Evolutionary conservation across 106 monocot species (phyloP).

Genomic region (Platanthera guangdongensis): DNA sequence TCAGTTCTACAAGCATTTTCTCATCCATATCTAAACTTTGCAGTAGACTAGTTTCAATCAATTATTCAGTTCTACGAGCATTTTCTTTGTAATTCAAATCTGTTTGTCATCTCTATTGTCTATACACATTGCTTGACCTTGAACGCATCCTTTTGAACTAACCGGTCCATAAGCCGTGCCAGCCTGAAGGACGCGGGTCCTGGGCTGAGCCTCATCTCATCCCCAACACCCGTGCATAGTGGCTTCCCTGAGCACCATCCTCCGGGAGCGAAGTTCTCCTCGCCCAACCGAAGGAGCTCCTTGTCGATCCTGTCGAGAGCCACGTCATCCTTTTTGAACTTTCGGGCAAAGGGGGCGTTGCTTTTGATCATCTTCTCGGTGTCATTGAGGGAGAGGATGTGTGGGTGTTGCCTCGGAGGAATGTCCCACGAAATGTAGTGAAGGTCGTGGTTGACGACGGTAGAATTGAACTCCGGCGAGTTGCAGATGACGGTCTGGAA

Average conservation of each 20-base stretch:
- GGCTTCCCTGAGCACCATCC: conserved; percentile 49
- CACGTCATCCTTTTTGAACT: conserved; percentile 26
- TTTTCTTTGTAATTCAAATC: too few species aligned
- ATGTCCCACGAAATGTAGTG: conserved; percentile 57
- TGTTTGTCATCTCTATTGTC: background rate
- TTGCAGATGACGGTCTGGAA: conserved; percentile 70
- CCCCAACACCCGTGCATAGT: conserved; percentile 37
- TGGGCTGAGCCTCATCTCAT: conserved; percentile 17
- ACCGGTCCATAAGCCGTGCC: conserved; percentile 20
- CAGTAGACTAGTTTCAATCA: too few species aligned
- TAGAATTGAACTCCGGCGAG: conserved; percentile 22
- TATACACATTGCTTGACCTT: background rate
- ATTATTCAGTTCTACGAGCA: too few species aligned
- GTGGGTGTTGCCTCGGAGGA: conserved; percentile 67
- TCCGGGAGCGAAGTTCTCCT: conserved; percentile 22
- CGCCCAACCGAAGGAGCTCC: conserved; percentile 31
- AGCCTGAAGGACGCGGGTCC: conserved; percentile 39
- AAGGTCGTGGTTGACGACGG: conserved; percentile 57
- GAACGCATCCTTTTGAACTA: conserved; percentile 4
- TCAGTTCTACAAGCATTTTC: too few species aligned
- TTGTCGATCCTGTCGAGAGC: conserved; percentile 37
- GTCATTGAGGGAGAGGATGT: conserved; percentile 24
- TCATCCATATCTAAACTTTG: too few species aligned
- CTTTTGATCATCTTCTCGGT: conserved; percentile 21
- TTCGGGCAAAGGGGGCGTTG: conserved; percentile 64